Base-by-base conservation (phyloP, 2,329 filamentous ascomycete genomes). In the Trichothecium roseum region DNA sequence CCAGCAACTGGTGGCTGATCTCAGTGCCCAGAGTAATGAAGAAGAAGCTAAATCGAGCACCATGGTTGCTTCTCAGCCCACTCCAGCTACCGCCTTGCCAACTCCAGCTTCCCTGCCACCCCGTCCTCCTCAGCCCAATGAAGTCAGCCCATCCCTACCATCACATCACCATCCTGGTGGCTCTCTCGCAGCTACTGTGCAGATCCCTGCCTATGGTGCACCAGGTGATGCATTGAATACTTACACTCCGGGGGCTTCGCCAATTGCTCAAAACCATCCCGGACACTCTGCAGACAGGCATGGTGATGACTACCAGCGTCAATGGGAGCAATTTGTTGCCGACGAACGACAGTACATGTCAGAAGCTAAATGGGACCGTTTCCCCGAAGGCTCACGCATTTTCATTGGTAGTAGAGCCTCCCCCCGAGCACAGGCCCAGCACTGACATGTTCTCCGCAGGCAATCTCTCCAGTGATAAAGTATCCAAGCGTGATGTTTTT, bases 401-500 rank as follows among this genome's bases (percentile, higher is more conserved):
- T 89, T 89, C 52, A 84, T 91, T 53, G 84, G 84, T 85, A 68
- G 54, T 72, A 51, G 32, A 41, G 40, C 41, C 39, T 37, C 42
- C 41, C 46, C 46, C 43, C 41, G 45, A 44, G 41, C 46, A 42
- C 43, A 49, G 50, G 43, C 42, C 39, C 15, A 37, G 37, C 43
- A 42, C 40, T 45, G 41, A 40, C 36, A 44, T 42, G 39, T 54
- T 63, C 38, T 40, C 43, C 54, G 37, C 52, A 85, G 87, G 88
- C 37, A 98, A 96, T 53, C 69, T 98, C 9, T 88, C 87, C 2
- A 89, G 84, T 36, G 89, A 96, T 55, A 81, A 88, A 52, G 88
- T 94, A 12, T 91, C 85, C 6, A 96, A 96, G 60, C 77, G 83
- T 45, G 88, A 96, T 57, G 78, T 96, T 8, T 96, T 94, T 59